These are phyloP conservation scores for Rhizopogon rudus DNA, from an alignment of 768 basidiomycete genomes.

Conservation along the genomic window DNA sequence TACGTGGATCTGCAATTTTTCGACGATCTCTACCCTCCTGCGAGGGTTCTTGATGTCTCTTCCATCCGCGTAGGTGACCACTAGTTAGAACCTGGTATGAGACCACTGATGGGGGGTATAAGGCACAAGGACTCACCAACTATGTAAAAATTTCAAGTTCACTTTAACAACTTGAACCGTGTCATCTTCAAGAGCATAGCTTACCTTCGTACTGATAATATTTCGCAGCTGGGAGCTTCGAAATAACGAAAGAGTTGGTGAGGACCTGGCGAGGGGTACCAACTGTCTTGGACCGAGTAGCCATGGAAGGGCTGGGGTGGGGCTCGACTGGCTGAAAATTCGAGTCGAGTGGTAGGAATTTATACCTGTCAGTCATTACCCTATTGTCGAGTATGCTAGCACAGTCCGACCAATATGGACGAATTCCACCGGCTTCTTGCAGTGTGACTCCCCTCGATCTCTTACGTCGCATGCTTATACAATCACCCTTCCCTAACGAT, in stretches of 20 bases:
- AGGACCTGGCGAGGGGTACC: constrained; percentile 14
- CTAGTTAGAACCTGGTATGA: constrained; percentile 9
- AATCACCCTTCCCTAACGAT: background rate
- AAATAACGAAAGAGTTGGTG: constrained; percentile 30
- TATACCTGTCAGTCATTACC: background rate
- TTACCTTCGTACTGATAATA: constrained; percentile 32
- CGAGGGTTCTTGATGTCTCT: constrained; percentile 2
- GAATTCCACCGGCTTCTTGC: background rate
- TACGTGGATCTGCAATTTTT: constrained; percentile 32
- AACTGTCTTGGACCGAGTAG: background rate
- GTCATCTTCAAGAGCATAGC: constrained; percentile 2
- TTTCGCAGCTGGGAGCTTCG: constrained; percentile 16
- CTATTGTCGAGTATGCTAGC: background rate
- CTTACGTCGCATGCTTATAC: background rate
- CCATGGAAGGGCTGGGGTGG: background rate
- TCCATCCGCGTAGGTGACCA: constrained; percentile 6
- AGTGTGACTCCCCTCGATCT: no score
- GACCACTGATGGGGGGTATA: background rate
- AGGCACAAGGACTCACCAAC: constrained; percentile 19
- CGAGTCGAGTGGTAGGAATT: background rate
- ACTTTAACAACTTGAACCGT: constrained; percentile 1
- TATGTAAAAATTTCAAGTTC: constrained; percentile 4
- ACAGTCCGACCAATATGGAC: background rate
- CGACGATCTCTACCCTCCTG: constrained; percentile 25
- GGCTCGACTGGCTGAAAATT: background rate